phyloP scores from a whole-genome alignment of 164 flowering plant species.

The Stephania japonica region DNA sequence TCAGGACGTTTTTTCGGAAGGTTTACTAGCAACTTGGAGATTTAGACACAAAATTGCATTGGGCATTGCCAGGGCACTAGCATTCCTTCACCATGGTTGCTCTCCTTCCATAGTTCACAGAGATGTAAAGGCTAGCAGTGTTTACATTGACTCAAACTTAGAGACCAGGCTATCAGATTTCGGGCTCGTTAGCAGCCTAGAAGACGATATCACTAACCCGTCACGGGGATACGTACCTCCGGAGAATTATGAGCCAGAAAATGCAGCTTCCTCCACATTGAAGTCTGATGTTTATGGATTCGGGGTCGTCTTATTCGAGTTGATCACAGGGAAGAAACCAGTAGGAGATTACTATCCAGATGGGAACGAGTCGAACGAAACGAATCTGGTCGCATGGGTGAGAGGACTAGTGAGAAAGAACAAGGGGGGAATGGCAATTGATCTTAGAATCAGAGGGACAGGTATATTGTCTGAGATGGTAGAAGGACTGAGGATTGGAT shows the following conservation, averaged over 20 bases:
- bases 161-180: conserved; percentile 86
- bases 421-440: conserved; percentile 46
- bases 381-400: conserved; percentile 65
- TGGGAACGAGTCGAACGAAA: conserved; percentile 40
- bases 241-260: conserved; percentile 37
- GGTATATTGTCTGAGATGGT: conserved; percentile 52
- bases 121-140: conserved; percentile 77
- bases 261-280: conserved; percentile 32
- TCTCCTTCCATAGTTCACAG: conserved; percentile 74
- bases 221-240: conserved; percentile 65
- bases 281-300: conserved; percentile 79
- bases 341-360: conserved; percentile 58
- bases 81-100: conserved; percentile 92
- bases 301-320: conserved; percentile 76
- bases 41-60: conserved; percentile 72
- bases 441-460: conserved; percentile 58
- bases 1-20: conserved; percentile 45
- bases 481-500: conserved; percentile 79
- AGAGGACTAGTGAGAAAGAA: conserved; percentile 59
- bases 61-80: conserved; percentile 79
- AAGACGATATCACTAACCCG: conserved; percentile 45
- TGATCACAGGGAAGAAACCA: conserved; percentile 74
- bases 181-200: conserved; percentile 53
- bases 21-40: conserved; percentile 53
- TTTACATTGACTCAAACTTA: conserved; percentile 56